Conservation (phyloP, 495 filamentous ascomycete genomes). For the Cenococcum geophilum region DNA sequence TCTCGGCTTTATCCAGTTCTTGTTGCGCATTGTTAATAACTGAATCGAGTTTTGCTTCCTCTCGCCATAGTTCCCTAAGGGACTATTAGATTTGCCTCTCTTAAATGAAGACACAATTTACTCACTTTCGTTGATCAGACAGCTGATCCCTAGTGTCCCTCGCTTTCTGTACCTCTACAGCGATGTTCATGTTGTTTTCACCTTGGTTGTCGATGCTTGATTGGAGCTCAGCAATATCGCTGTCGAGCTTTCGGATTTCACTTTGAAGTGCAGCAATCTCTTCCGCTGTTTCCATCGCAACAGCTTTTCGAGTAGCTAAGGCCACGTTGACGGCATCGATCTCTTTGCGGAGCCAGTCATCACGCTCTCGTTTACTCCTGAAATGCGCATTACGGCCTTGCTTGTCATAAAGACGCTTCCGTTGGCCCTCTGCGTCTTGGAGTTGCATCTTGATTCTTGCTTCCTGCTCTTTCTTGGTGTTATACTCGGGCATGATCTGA, state of each 20-base stretch:
- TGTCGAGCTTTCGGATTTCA: conserved; percentile 64
- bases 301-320: conserved; percentile 70
- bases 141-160: conserved; percentile 77
- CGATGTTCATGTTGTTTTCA: conserved; percentile 61
- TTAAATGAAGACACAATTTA: too few relatives aligned
- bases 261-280: conserved; percentile 71
- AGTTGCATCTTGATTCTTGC: conserved; percentile 60
- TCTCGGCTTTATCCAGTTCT: conserved; percentile 71
- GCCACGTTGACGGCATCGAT: conserved; percentile 73
- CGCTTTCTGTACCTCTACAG: conserved; percentile 65
- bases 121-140: conserved; percentile 70
- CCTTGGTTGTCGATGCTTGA: conserved; percentile 72
- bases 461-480: conserved; percentile 66
- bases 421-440: conserved; percentile 64
- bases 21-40: conserved; percentile 64
- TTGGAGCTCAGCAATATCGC: conserved; percentile 62
- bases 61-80: conserved; percentile 63
- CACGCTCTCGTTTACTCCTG: conserved; percentile 78
- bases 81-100: too few relatives aligned
- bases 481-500: conserved; percentile 67
- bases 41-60: conserved; percentile 79
- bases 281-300: conserved; percentile 74
- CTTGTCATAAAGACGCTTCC: conserved; percentile 84
- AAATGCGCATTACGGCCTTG: conserved; percentile 88
- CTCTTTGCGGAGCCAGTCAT: conserved; percentile 73